A percentile compares a stretch with the other conserved stretches of the same genome.
phyloP scores from a whole-genome alignment of 306 rosid species.

The Abrus precatorius region DNA sequence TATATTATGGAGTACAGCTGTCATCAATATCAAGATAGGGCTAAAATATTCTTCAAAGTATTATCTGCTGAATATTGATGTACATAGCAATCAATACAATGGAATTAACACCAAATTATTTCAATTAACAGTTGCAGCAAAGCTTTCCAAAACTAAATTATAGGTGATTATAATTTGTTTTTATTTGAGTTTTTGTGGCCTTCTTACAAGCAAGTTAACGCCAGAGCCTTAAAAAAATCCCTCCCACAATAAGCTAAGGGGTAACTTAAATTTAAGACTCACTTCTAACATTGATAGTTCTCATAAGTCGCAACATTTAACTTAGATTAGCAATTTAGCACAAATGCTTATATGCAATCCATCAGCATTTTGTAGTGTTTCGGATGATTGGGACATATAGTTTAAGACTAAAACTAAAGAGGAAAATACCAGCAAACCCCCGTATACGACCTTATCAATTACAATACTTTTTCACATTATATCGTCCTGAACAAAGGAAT shows the following conservation, averaged over 20 bases:
- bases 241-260: not conserved
- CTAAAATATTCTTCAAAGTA: conserved; percentile 32
- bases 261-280: not conserved
- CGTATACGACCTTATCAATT: conserved; percentile 20
- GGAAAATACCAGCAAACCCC: not conserved
- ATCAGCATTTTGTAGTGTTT: conserved; percentile 11
- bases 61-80: not conserved
- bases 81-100: conserved; percentile 15
- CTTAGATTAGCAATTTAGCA: not conserved
- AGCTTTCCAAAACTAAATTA: conserved; percentile 30
- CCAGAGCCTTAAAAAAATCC: conserved; percentile 9
- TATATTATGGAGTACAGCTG: conserved; percentile 30
- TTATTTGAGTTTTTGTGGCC: conserved; percentile 7
- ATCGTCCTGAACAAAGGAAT: not conserved
- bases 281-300: not conserved
- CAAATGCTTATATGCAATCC: not conserved
- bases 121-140: conserved; percentile 23
- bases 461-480: not conserved
- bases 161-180: not conserved
- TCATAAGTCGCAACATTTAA: not conserved
- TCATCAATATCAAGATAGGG: conserved; percentile 22
- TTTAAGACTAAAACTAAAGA: not conserved
- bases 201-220: conserved; percentile 17
- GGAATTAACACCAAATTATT: conserved; percentile 24
- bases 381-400: not conserved